phyloP scores from a whole-genome alignment of 179 eudicot species.

The Camellia oleifera region DNA sequence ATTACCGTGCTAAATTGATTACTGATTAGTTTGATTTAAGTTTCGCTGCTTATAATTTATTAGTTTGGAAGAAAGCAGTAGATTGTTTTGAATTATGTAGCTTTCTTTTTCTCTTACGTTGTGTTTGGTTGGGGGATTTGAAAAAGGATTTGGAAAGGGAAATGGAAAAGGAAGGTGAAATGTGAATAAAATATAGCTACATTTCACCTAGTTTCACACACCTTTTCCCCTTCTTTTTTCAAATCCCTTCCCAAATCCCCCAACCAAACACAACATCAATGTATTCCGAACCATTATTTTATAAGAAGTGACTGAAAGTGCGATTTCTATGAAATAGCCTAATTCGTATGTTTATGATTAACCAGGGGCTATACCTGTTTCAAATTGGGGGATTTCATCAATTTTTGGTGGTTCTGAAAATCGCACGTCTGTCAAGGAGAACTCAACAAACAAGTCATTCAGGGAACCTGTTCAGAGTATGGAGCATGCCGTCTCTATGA shows the following conservation, averaged over 20 bases:
- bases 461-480: conserved; percentile 58
- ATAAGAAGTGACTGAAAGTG: not conserved
- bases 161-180: no score
- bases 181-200: no score
- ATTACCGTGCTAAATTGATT: not conserved
- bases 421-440: conserved; percentile 60
- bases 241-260: no score
- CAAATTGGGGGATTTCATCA: conserved; percentile 83
- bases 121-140: no score
- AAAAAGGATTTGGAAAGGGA: no score
- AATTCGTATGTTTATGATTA: conserved; percentile 13
- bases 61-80: not conserved
- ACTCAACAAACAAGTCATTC: conserved; percentile 37
- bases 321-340: not conserved
- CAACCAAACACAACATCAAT: no score
- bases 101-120: not conserved
- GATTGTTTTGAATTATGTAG: not conserved
- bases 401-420: conserved; percentile 65
- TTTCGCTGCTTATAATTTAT: not conserved
- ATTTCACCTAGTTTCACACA: no score
- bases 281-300: not conserved
- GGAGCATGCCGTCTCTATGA: conserved; percentile 55
- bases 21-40: not conserved
- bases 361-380: conserved; percentile 51
- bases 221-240: no score